Conservation (phyloP, 345 rosid species). For the Citrus sp. region DNA sequence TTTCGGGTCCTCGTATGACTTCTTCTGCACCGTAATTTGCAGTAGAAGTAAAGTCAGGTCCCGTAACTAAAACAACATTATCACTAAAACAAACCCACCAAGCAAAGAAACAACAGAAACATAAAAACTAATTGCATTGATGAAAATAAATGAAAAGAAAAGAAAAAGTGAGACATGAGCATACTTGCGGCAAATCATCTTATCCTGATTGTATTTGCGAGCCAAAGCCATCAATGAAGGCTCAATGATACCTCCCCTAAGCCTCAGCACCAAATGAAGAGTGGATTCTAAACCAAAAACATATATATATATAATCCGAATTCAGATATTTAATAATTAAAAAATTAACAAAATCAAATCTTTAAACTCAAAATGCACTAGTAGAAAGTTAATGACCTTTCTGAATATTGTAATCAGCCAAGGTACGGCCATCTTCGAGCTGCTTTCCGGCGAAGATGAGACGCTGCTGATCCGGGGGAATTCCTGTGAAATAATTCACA, state of each 20-base stretch:
- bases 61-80: not conserved
- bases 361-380: too few relatives aligned
- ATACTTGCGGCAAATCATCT: constrained; percentile 92
- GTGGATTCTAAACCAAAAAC: constrained; percentile 50
- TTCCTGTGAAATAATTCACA: constrained; percentile 34
- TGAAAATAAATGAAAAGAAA: too few relatives aligned
- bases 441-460: constrained; percentile 90
- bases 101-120: not conserved
- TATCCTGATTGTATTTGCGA: constrained; percentile 85
- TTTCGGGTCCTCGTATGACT: constrained; percentile 47
- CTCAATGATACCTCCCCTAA: constrained; percentile 90
- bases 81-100: not conserved
- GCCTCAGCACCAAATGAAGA: constrained; percentile 80
- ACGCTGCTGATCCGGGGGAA: constrained; percentile 92
- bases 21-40: constrained; percentile 26
- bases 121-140: not conserved
- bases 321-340: not conserved
- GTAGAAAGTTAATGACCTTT: constrained; percentile 40
- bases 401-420: constrained; percentile 89
- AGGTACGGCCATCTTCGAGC: constrained; percentile 91
- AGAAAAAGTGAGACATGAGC: constrained; percentile 4
- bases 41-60: constrained; percentile 49
- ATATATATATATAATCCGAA: not conserved
- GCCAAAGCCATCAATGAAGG: constrained; percentile 94
- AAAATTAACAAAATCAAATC: not conserved